Evolutionary conservation across 352 stramenopile species (phyloP).

Genomic region (Aphanomyces cochlioides): DNA sequence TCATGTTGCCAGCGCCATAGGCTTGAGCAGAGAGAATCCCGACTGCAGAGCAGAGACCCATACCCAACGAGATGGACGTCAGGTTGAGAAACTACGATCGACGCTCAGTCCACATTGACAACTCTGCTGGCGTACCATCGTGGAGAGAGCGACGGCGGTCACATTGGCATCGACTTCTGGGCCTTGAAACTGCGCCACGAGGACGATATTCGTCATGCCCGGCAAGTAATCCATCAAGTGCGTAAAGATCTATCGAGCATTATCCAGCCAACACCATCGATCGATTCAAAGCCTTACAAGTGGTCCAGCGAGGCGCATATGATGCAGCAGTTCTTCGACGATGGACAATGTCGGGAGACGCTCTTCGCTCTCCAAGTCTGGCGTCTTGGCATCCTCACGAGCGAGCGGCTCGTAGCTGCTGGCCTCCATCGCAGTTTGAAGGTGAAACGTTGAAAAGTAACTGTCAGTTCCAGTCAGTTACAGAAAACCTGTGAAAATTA

Average conservation of each 20-base stretch:
- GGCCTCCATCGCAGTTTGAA: neutral
- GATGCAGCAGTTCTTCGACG: neutral
- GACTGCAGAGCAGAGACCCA: constrained; percentile 77
- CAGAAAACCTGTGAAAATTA: too few species aligned
- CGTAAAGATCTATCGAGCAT: constrained; percentile 40
- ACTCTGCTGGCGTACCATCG: neutral
- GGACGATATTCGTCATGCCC: constrained; percentile 55
- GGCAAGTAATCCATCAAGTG: constrained; percentile 63
- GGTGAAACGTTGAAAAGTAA: neutral
- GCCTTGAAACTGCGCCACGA: constrained; percentile 53
- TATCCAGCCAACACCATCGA: neutral
- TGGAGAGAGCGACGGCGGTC: constrained; percentile 44
- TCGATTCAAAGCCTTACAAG: neutral
- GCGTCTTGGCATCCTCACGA: too few species aligned
- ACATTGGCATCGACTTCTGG: constrained; percentile 49
- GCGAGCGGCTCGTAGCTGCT: too few species aligned
- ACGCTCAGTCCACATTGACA: neutral
- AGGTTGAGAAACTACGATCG: constrained; percentile 55
- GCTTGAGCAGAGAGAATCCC: constrained; percentile 85
- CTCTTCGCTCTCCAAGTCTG: neutral
- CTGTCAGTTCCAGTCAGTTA: too few species aligned
- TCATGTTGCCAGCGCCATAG: constrained; percentile 59
- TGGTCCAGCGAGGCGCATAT: neutral
- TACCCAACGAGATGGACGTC: constrained; percentile 60
- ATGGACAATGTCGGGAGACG: neutral